Evolutionary conservation across 345 rosid genomes (phyloP), one percentile per base, ranked within the genome.

Genomic region (Citrus cavaleriei): DNA sequence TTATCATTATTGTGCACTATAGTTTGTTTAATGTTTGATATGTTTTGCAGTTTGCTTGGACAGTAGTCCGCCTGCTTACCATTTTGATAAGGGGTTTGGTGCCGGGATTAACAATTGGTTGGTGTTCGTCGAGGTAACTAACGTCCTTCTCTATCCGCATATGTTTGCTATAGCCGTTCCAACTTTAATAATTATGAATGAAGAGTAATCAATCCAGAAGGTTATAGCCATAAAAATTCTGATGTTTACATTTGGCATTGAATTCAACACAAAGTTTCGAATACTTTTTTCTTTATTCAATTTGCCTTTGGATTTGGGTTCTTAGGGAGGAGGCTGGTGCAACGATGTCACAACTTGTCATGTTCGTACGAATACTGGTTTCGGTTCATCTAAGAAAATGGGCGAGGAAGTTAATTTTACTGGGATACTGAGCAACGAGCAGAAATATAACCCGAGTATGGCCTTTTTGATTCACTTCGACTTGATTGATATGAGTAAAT

Each of bases 291-390:
- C 10, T 64, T 22, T 42, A 63, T 35, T 21, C 40, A 46, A 68
- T 32, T 35, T 62, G 58, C 7, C 10, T 49, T 51, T 18, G 57
- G 40, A 7, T 32, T 71, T 74, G n/a, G 22, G 46, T 74, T 67
- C 38, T 13, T 61, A 95, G 99, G 99, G 99, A 84, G 99, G 99
- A 78, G 94, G 97, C 68, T 94, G 99, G 98, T 96, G 99, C 84
- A 90, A 91, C 79, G 88, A 91, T 70, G 86, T 84, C 6, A 88
- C 92, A 37, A 82, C 79, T 61, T 96, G 99, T 77, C 84, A 88
- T 28, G 76, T 27, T 32, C 89, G 97, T 54, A 91, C 85, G 79
- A 80, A 80, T 16, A 96, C 92, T 2, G 87, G 83, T 68, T 82
- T 91, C 78, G 98, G 98, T 79, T 94, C 98, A 32, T 94, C 98